Evolutionary conservation across 306 rosid species (phyloP).

Genomic region (Dalbergia cochinchinensis): DNA sequence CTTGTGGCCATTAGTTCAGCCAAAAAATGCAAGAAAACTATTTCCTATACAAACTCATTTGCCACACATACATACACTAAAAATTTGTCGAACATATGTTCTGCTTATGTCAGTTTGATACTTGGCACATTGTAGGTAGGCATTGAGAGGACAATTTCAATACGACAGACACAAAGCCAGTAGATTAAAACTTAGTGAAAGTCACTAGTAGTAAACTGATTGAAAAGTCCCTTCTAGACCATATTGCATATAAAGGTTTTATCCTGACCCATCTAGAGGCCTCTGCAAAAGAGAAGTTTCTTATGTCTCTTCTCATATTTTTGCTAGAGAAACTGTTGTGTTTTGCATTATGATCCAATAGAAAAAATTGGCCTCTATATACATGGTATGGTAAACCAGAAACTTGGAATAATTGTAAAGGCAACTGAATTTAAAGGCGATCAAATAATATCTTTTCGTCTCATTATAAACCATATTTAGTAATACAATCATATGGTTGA

Average conservation of each 20-base stretch:
- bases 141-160: not conserved
- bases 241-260: not conserved
- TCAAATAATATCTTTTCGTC: no score
- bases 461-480: no score
- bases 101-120: constrained; percentile 17
- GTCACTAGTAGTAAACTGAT: not conserved
- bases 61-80: no score
- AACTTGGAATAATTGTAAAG: not conserved
- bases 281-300: not conserved
- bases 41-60: no score
- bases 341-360: constrained; percentile 5
- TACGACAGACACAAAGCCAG: not conserved
- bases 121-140: not conserved
- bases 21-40: no score
- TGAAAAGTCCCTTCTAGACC: not conserved
- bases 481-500: no score
- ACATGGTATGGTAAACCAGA: constrained; percentile 2
- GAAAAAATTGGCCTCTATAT: constrained; percentile 3
- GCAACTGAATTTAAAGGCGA: not conserved
- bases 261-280: constrained; percentile 26
- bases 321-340: constrained; percentile 8
- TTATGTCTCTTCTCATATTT: constrained; percentile 22
- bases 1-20: no score
- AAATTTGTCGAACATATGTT: not conserved
- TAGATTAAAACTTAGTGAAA: not conserved